These are phyloP conservation scores for Ramaria sp. DNA, from an alignment of 768 basidiomycete genomes.

Conservation along the genomic window DNA sequence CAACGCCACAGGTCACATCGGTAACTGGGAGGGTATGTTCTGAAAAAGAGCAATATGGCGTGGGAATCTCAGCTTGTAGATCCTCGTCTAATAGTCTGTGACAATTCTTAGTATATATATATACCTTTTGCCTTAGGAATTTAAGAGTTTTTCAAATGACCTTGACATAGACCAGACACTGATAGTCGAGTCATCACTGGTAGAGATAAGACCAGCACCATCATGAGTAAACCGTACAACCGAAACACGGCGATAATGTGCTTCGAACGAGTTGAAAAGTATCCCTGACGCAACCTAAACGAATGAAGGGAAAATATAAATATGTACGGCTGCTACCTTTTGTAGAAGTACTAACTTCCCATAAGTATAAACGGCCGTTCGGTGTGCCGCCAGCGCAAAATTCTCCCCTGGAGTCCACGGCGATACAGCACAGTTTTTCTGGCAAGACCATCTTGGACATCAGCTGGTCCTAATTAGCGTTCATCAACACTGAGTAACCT, in stretches of 20 bases:
- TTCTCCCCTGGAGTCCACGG: constrained; percentile 57
- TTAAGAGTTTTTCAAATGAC: constrained; percentile 31
- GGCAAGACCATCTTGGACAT: constrained; percentile 78
- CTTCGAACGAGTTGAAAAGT: constrained; percentile 84
- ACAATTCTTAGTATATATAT: not conserved
- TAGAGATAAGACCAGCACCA: constrained; percentile 69
- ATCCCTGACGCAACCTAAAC: constrained; percentile 84
- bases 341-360: constrained; percentile 64
- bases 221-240: constrained; percentile 78
- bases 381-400: constrained; percentile 84
- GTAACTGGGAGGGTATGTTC: constrained; percentile 92
- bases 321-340: not conserved
- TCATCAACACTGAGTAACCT: not conserved
- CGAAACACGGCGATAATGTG: constrained; percentile 86
- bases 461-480: constrained; percentile 58
- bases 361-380: constrained; percentile 85
- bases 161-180: constrained; percentile 84
- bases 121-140: not conserved
- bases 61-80: constrained; percentile 59
- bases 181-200: constrained; percentile 83
- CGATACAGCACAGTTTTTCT: constrained; percentile 77
- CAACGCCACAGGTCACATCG: constrained; percentile 70
- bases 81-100: constrained; percentile 66
- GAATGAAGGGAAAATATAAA: not conserved
- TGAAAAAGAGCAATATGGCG: constrained; percentile 68